Conservation (phyloP, 2,329 filamentous ascomycete genomes). For the Pleomassaria siparia region DNA sequence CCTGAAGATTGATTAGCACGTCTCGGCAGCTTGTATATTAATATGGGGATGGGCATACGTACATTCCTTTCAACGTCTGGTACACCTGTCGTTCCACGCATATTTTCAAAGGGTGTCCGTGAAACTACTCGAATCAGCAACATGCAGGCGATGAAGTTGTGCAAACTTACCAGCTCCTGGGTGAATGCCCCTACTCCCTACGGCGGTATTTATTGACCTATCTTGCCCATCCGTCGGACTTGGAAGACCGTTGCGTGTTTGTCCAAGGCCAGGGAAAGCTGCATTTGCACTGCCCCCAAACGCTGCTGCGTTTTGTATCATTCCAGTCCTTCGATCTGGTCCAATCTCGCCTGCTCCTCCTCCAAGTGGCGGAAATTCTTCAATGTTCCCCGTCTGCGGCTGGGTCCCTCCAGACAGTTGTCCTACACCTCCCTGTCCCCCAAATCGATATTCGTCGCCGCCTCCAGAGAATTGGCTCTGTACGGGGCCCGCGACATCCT, state of each 20-base stretch:
- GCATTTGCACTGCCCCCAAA: conserved; percentile 42
- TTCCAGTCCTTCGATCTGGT: conserved; percentile 52
- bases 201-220: conserved; percentile 30
- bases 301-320: conserved; percentile 53
- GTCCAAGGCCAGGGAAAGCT: conserved; percentile 46
- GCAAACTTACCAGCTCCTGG: conserved; percentile 22
- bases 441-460: conserved; percentile 59
- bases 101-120: conserved; percentile 34
- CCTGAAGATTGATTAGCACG: conserved; percentile 17
- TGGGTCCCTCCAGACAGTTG: conserved; percentile 54
- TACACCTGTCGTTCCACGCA: conserved; percentile 28
- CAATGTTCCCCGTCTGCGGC: conserved; percentile 58
- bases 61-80: conserved; percentile 42
- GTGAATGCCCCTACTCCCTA: conserved; percentile 31
- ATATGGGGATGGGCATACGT: conserved; percentile 6
- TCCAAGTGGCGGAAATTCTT: conserved; percentile 63
- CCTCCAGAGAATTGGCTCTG: conserved; percentile 55
- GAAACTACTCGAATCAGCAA: conserved; percentile 22
- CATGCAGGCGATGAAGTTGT: neutral
- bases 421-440: conserved; percentile 56
- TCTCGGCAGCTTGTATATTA: neutral
- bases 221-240: conserved; percentile 43
- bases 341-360: conserved; percentile 55
- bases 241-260: conserved; percentile 47
- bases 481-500: conserved; percentile 38